phyloP scores from a whole-genome alignment of 176 grass and related monocot genomes.

The Avena insularis region DNA sequence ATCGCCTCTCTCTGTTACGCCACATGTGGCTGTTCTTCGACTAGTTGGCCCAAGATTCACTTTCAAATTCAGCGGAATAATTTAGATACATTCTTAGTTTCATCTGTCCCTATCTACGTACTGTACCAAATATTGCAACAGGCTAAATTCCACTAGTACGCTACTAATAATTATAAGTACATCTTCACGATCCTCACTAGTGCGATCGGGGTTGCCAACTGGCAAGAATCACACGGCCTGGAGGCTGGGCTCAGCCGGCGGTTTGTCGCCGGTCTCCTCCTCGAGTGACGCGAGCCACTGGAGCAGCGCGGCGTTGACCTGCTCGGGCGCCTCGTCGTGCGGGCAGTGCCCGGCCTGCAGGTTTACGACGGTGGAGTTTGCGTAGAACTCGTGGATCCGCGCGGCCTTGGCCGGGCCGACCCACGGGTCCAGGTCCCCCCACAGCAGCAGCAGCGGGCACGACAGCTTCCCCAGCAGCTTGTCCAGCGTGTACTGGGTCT shows the following conservation, averaged over 20 bases:
- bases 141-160: neutral
- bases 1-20: neutral
- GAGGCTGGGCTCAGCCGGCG: constrained; percentile 41
- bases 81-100: neutral
- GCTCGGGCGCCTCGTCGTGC: constrained; percentile 94
- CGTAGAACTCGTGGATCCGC: constrained; percentile 82
- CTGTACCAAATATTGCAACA: neutral
- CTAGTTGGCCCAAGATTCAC: neutral
- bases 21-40: neutral
- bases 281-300: constrained; percentile 70
- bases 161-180: neutral
- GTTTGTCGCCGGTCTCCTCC: constrained; percentile 8
- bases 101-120: neutral
- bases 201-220: neutral
- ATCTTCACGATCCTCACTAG: neutral
- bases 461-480: constrained; percentile 66
- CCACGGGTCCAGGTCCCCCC: constrained; percentile 95
- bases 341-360: constrained; percentile 92
- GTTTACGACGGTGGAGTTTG: constrained; percentile 69
- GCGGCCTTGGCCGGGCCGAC: constrained; percentile 77
- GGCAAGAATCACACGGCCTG: constrained; percentile 55
- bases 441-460: constrained; percentile 88
- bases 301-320: constrained; percentile 72
- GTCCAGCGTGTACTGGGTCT: constrained; percentile 91
- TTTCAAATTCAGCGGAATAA: neutral